Conservation (phyloP, 306 rosid species). For the Coriaria nepalensis region DNA sequence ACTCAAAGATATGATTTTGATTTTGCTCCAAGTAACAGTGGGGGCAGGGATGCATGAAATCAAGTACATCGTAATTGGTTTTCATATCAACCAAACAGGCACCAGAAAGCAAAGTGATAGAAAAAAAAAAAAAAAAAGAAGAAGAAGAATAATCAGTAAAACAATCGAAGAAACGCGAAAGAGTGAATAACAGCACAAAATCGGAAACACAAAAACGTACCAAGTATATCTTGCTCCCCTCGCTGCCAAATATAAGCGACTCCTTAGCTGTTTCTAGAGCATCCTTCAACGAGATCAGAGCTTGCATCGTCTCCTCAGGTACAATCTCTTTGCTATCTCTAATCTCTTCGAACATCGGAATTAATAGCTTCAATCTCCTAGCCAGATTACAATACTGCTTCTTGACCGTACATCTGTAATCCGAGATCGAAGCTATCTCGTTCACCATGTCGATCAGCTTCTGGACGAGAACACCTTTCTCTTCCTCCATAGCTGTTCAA, state of each 20-base stretch:
- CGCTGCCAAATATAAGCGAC: constrained; percentile 65
- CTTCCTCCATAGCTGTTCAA: constrained; percentile 48
- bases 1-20: too few relatives aligned
- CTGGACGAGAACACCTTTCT: constrained; percentile 30
- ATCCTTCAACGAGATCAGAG: constrained; percentile 42
- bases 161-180: not conserved
- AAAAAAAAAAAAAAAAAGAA: not conserved
- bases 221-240: constrained; percentile 85
- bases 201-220: constrained; percentile 32
- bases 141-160: constrained; percentile 5
- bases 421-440: constrained; percentile 69
- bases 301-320: constrained; percentile 32
- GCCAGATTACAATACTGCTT: constrained; percentile 83
- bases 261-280: constrained; percentile 60
- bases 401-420: constrained; percentile 64
- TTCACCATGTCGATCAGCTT: constrained; percentile 46
- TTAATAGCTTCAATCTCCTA: constrained; percentile 72
- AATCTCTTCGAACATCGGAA: constrained; percentile 89
- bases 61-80: not conserved
- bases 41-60: too few relatives aligned
- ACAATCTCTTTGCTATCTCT: constrained; percentile 39
- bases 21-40: too few relatives aligned
- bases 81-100: not conserved
- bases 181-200: constrained; percentile 3
- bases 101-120: not conserved